Conservation (phyloP, 306 rosid species). For the Begonia peltatifolia region DNA sequence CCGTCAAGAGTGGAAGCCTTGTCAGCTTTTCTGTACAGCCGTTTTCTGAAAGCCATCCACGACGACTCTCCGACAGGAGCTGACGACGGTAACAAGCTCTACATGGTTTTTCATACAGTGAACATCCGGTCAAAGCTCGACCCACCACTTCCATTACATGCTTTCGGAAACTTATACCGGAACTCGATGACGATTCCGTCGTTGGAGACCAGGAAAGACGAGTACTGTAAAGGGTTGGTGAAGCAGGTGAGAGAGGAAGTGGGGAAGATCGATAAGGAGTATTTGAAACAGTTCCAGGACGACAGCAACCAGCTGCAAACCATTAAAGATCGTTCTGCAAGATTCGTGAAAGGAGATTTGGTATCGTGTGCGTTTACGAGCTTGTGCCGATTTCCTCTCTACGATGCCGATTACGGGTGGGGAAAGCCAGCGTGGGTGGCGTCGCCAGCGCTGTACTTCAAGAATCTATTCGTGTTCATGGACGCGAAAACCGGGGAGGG, state of each 20-base stretch:
- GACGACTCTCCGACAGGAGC: slow-evolving; percentile 1
- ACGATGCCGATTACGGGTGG: slow-evolving; percentile 38
- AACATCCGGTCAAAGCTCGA: slow-evolving; percentile 35
- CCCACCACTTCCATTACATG: slow-evolving; percentile 17
- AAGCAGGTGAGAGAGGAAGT: slow-evolving; percentile 5
- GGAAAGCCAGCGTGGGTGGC: slow-evolving; percentile 36
- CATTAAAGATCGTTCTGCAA: slow-evolving; percentile 7
- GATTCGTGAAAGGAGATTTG: slow-evolving; percentile 16
- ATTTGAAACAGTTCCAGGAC: slow-evolving; percentile 10
- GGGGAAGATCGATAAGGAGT: slow-evolving; percentile 20
- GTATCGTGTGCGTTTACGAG: slow-evolving; percentile 23
- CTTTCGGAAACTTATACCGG: slow-evolving; percentile 26
- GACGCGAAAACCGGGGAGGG: slow-evolving; percentile 30
- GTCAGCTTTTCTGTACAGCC: slow-evolving; percentile 43
- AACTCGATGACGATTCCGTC: slow-evolving; percentile 9
- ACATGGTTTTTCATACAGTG: slow-evolving; percentile 22
- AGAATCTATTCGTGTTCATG: slow-evolving; percentile 27
- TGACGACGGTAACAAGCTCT: slow-evolving; percentile 2
- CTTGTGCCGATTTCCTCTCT: slow-evolving; percentile 29
- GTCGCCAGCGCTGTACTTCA: slow-evolving; percentile 17
- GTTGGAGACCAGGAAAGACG: background rate
- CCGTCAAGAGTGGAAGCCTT: slow-evolving; percentile 45
- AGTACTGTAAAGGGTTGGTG: slow-evolving; percentile 1
- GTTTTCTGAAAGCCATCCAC: slow-evolving; percentile 19
- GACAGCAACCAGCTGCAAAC: slow-evolving; percentile 10